These are phyloP conservation scores for Ceratobasidium sp. DNA, from an alignment of 1,284 basidiomycete genomes.

Conservation along the genomic window DNA sequence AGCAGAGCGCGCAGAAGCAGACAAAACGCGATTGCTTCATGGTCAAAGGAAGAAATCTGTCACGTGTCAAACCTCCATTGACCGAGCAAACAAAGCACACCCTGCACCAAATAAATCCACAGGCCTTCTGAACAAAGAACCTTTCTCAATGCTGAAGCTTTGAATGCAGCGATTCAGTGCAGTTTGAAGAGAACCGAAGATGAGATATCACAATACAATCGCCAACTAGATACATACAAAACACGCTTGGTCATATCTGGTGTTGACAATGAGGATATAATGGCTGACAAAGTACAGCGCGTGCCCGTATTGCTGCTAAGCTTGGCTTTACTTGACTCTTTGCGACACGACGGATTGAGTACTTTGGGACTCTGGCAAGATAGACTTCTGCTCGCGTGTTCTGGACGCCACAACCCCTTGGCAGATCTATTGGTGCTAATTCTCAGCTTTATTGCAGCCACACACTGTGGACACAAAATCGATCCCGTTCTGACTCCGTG, in stretches of 20 bases:
- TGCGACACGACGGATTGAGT: too few species aligned
- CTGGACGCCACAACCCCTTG: background rate
- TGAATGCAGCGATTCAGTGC: too few species aligned
- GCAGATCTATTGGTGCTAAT: background rate
- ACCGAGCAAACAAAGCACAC: conserved; percentile 2
- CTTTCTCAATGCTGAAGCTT: too few species aligned
- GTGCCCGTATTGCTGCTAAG: too few species aligned
- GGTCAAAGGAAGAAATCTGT: conserved; percentile 31
- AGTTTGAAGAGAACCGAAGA: too few species aligned
- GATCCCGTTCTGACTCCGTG: background rate
- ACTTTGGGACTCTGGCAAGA: too few species aligned
- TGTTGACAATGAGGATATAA: too few species aligned
- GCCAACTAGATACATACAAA: too few species aligned
- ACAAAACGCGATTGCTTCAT: conserved; percentile 16
- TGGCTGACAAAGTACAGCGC: too few species aligned
- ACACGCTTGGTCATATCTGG: too few species aligned
- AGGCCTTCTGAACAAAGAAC: background rate
- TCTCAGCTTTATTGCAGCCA: background rate
- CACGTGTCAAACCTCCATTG: conserved; percentile 24
- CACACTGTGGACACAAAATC: background rate
- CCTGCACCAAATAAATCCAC: conserved; percentile 3
- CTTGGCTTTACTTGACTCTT: background rate
- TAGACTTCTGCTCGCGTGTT: too few species aligned
- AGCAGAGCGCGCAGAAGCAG: background rate
- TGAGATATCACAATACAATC: too few species aligned